Conservation (phyloP, 2,329 filamentous ascomycete species). For the Xylariales sp. region DNA sequence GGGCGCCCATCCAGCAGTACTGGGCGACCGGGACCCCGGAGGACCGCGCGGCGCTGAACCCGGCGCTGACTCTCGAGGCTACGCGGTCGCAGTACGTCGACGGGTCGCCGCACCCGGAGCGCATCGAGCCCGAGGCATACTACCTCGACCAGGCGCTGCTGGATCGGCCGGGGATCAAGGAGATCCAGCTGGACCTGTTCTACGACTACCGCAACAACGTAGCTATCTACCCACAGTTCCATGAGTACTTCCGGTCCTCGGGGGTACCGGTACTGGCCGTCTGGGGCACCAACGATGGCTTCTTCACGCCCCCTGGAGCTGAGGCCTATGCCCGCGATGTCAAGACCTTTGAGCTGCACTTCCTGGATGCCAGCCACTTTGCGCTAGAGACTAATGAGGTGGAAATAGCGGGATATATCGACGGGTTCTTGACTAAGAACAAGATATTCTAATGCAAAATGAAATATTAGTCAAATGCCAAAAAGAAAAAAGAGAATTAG, state of each 20-base stretch:
- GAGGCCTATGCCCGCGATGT: conserved; percentile 50
- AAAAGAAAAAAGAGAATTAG: too few species aligned
- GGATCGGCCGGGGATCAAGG: conserved; percentile 41
- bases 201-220: conserved; percentile 37
- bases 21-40: conserved; percentile 34
- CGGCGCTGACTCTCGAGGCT: conserved; percentile 29
- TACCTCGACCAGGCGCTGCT: conserved; percentile 48
- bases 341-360: conserved; percentile 39
- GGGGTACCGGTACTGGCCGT: conserved; percentile 50
- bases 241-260: conserved; percentile 46
- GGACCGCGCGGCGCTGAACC: conserved; percentile 30
- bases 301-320: conserved; percentile 46
- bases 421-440: conserved; percentile 20
- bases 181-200: conserved; percentile 53
- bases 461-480: too few species aligned
- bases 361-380: conserved; percentile 55
- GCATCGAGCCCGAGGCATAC: conserved; percentile 40
- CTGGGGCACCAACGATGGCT: conserved; percentile 54
- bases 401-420: conserved; percentile 21
- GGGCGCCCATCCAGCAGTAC: conserved; percentile 40
- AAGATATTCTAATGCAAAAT: too few species aligned
- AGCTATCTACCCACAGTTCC: conserved; percentile 47
- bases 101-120: conserved; percentile 28
- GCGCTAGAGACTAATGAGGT: conserved; percentile 33
- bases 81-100: conserved; percentile 41